phyloP scores from a whole-genome alignment of 768 basidiomycete genomes.

The Mycena floridula region DNA sequence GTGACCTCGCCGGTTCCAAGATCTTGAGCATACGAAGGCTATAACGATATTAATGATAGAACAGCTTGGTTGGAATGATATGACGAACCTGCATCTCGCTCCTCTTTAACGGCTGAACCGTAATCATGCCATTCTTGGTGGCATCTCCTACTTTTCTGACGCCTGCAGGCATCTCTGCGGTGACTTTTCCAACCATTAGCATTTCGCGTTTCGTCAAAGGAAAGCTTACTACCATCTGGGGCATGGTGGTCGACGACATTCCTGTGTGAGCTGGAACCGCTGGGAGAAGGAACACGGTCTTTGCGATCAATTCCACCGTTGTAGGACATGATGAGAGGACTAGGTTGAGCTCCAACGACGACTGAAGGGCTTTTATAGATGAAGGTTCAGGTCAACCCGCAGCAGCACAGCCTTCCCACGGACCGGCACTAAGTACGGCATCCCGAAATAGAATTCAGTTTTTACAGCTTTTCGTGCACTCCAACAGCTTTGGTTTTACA shows the following conservation, averaged over 20 bases:
- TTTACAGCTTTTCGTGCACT: too few species aligned
- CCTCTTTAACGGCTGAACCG: conserved; percentile 79
- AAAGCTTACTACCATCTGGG: conserved; percentile 44
- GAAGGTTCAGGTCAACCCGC: too few species aligned
- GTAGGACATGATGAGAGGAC: conserved; percentile 9
- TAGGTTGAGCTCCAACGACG: too few species aligned
- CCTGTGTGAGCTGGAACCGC: conserved; percentile 30
- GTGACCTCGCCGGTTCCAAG: conserved; percentile 70
- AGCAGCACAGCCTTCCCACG: too few species aligned
- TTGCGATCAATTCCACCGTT: conserved; percentile 44
- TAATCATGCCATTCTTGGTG: conserved; percentile 45
- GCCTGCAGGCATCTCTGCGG: conserved; percentile 44
- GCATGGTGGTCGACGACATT: conserved; percentile 74
- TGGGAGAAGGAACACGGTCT: conserved; percentile 40
- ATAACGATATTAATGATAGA: conserved; percentile 5
- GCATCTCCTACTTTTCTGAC: conserved; percentile 22
- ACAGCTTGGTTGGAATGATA: neutral
- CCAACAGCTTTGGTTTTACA: too few species aligned
- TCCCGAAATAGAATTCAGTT: too few species aligned
- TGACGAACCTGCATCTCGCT: conserved; percentile 77
- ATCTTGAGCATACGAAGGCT: conserved; percentile 93
- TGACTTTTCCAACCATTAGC: conserved; percentile 36
- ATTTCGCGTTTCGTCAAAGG: conserved; percentile 1
- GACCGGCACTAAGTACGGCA: too few species aligned
- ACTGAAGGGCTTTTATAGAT: too few species aligned